Evolutionary conservation across 306 rosid species (phyloP), one percentile per base, ranked within the genome.

Genomic region (Rosa lucieae): DNA sequence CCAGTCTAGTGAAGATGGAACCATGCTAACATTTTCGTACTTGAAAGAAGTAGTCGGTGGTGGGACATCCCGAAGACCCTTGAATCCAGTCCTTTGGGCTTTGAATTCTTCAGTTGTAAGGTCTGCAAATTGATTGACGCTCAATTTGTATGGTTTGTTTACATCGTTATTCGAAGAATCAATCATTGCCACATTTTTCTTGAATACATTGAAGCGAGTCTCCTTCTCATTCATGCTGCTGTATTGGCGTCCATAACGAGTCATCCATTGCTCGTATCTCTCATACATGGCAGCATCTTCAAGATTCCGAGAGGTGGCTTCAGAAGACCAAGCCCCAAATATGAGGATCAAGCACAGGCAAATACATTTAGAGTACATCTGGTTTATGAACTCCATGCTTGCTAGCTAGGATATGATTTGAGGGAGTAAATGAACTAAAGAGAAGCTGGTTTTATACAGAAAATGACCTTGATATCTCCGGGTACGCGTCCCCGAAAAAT

Each of bases 51-150:
- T 7, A 5, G 79, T 10, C 8, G 82, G 56, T 26, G 47, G 39
- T 6, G 87, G 67, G 51, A 85, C 78, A 59, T 84, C 79, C 76
- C 76, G 70, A 21, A 66, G 85, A 2, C 87, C 88, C 76, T 87
- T 89, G 87, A 85, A 89, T 59, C 78, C 72, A 15, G 86, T 87
- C 71, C 93, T 83, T 0, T 72, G 8, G 56, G 77, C 11, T 10
- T 20, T 53, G 71, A 89, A 84, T 61, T 89, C 93, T 6, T 88
- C 86, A 1, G 82, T 84, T 29, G 88, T 86, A 37, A 80, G 89
- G 46, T 84, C 87, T 26, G 87, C 81, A 76, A 79, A 81, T 55
- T 75, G 73, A 18, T 78, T 86, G 78, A 84, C 32, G 4, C 63
- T 66, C 6, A 84, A 74, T 51, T 76, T 86, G 67, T 88, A 84